Evolutionary conservation across 192 early-diverging fungal species (phyloP).

Genomic region (Spinellus fusiger): DNA sequence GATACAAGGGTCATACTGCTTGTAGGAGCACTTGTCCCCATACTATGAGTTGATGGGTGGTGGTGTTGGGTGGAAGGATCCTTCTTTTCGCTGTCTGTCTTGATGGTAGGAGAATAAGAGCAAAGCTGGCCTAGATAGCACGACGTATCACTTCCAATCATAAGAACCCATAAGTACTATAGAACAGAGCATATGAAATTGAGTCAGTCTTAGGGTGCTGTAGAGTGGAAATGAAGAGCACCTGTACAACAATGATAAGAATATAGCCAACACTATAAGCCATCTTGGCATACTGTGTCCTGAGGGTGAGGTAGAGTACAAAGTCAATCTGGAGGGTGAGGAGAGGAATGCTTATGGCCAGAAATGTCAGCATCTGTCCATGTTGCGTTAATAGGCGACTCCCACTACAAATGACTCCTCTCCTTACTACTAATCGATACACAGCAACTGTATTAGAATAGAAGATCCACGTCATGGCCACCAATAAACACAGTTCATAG

Average conservation of each 20-base stretch:
- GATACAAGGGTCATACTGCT: too few relatives aligned
- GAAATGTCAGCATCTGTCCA: conserved; percentile 13
- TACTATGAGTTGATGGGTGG: too few relatives aligned
- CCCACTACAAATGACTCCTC: not conserved
- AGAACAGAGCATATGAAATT: not conserved
- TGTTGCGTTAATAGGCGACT: not conserved
- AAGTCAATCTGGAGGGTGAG: conserved; percentile 21
- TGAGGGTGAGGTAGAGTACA: conserved; percentile 6
- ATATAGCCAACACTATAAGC: conserved; percentile 13
- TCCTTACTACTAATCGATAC: conserved; percentile 14
- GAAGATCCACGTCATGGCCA: not conserved
- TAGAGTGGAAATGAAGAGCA: not conserved
- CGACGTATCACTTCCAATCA: conserved; percentile 13
- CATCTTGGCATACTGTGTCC: not conserved
- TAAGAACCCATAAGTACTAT: conserved; percentile 18
- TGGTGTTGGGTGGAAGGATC: too few relatives aligned
- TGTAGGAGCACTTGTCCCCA: too few relatives aligned
- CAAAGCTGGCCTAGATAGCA: conserved; percentile 8
- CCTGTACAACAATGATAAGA: conserved; percentile 8
- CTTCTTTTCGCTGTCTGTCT: not conserved
- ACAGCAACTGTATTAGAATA: not conserved
- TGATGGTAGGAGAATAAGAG: not conserved
- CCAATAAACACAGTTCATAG: conserved; percentile 10
- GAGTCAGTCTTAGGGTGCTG: not conserved
- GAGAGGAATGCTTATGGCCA: conserved; percentile 19